Base-by-base conservation (phyloP, 805 yeast species). In the Teunomyces pallodes region DNA sequence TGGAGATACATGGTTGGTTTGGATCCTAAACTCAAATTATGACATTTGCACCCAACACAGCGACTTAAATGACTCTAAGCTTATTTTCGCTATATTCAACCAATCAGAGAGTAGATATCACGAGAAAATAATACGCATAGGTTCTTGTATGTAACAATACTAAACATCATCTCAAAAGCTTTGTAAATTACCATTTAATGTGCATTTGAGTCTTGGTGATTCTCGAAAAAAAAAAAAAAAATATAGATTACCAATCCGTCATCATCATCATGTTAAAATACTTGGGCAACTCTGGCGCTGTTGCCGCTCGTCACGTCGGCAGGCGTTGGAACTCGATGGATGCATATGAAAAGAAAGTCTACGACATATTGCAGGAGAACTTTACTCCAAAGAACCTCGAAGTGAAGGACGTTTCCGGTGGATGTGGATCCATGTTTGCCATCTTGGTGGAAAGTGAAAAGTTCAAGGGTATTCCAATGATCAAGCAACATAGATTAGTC, bases 381-480 rank as follows among this genome's bases (percentile, higher is more conserved):
- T 79, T 92, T 42, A 55, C 71, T 5, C 97, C 99, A 1, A 64
- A 69, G 28, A 67, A 66, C 31, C 69, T 91, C 41, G 74, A 76
- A 26, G 97, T 92, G 5, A 74, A 76, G 54, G 98, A 92, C 62
- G 83, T 92, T 7, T 84, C 94, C 26, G 98, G 75, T 14, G 99
- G 99, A 0, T 94, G 99, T 69, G 99, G 99, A 1, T 90, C 97
- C 5, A 94, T 94, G 99, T 94, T 90, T 69, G 90, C 96, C 42
- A 92, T 94, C 44, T 71, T 76, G 49, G 80, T 94, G 13, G 86
- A 83, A 41, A 83, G 94, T 46, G 75, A 74, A 1, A 72, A 81
- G 59, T 94, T 94, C 69, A 82, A 86, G 56, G 96, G 96, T 0
- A 61, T 88, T 39, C 73, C 88, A 1, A 89, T 89, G 83, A 77